Conservation (phyloP, 1,284 basidiomycete genomes). For the Ustilago vetiveriae region DNA sequence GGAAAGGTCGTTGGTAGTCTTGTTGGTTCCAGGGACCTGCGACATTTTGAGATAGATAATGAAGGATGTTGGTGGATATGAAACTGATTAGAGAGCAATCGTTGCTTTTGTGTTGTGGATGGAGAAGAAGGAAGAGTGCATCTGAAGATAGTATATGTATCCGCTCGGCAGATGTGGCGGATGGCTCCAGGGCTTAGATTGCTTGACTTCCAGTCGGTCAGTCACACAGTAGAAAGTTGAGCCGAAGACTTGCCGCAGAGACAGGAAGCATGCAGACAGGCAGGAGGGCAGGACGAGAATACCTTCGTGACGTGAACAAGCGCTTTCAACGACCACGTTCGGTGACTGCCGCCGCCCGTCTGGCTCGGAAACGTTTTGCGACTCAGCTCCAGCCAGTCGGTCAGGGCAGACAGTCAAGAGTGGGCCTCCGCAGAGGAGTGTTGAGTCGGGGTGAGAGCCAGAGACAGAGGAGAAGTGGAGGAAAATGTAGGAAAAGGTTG, state of each 20-base stretch:
- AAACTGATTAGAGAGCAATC: no score
- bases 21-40: conserved; percentile 47
- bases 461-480: conserved; percentile 1
- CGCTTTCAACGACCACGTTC: conserved; percentile 2
- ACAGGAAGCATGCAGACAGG: no score
- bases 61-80: no score
- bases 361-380: not conserved
- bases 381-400: conserved; percentile 1
- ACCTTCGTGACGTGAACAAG: not conserved
- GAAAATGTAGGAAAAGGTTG: no score
- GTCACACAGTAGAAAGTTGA: no score
- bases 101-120: no score
- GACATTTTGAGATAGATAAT: conserved; percentile 24
- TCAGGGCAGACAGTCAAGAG: not conserved
- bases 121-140: not conserved
- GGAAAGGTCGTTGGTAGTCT: conserved; percentile 41
- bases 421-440: no score
- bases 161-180: not conserved
- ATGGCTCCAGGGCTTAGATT: not conserved
- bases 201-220: not conserved
- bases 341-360: not conserved
- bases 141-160: conserved; percentile 5
- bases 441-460: no score
- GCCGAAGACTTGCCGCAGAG: no score
- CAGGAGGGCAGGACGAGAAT: not conserved